Base-by-base conservation (phyloP, 192 early-diverging fungal species). In the Coemansia sp. region DNA sequence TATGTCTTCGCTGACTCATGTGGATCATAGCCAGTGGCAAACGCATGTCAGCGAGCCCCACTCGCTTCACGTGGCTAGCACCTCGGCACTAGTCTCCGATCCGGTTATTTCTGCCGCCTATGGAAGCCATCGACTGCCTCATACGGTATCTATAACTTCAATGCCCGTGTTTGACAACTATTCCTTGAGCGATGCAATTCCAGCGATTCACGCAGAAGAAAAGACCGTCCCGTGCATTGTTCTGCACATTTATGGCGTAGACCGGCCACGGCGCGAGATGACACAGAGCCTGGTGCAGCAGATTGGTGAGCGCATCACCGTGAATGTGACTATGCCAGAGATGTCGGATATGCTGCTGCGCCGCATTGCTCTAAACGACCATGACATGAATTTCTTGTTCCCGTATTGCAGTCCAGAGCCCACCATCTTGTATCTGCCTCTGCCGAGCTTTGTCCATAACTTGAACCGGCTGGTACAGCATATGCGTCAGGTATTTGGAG, bases 321-420 rank as follows among this genome's bases (percentile, higher is more conserved):
- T 57, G 0, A 57, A 68, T 12, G 68, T 71, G 12, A 71, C 68
- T 6, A 71, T 78, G 68, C 74, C 68, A 3, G 63, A 67, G 57
- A 70, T 78, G 56, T 78, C 74, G 5, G 61, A 62, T 21, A 68
- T 61, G 63, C 36, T 78, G 57, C 31, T 68, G 49, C 63, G 74
- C 10, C 60, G 65, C 38, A 64, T 70, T 5, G 43, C 68, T 12
- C 64, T 78, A 20, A 68, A 78, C 36, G 57, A 59, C 31, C 64
- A 78, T 18, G 74, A 78, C 57, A 63, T 71, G 57, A 46, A 64
- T 53, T 71, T 78, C 64, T 30, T 78, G 74, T 68, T 78, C 39
- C 74, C 74, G 0, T 40, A 30, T 48, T 71, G 74, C 68, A 68
- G 68, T 37, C 74, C 74, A 0, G 74, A 78, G 61, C 74, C 74